Percentiles rank a stretch among this genome's conserved stretches.
Conservation (phyloP, 805 yeast genomes). For the Teunomyces funiuensis region DNA sequence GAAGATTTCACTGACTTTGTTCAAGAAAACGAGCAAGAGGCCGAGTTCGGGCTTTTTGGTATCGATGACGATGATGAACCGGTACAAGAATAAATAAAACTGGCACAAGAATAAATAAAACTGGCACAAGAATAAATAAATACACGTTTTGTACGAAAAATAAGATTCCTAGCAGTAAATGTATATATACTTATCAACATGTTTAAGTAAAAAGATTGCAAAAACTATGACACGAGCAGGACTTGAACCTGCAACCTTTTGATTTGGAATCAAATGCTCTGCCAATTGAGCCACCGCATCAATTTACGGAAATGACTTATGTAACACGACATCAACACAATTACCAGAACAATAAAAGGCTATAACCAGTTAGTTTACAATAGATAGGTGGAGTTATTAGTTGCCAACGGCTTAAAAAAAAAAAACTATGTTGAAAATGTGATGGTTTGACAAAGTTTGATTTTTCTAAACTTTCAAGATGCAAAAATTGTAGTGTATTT, state of each 20-base stretch:
- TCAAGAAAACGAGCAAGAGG: constrained; percentile 9
- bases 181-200: background rate
- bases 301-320: too few relatives aligned
- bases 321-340: background rate
- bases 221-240: constrained; percentile 22
- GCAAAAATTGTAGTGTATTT: too few relatives aligned
- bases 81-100: background rate
- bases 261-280: constrained; percentile 22
- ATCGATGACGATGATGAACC: constrained; percentile 20
- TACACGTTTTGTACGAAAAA: background rate
- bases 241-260: constrained; percentile 23
- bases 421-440: too few relatives aligned
- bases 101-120: too few relatives aligned
- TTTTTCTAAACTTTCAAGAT: too few relatives aligned
- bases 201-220: background rate
- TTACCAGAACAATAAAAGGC: background rate
- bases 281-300: constrained; percentile 25
- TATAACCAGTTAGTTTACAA: too few relatives aligned
- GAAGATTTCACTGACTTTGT: constrained; percentile 7
- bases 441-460: too few relatives aligned
- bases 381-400: too few relatives aligned
- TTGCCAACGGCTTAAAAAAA: too few relatives aligned
- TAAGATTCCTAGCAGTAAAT: too few relatives aligned
- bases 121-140: background rate
- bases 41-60: constrained; percentile 29